Evolutionary conservation across 352 stramenopile genomes (phyloP), one percentile per base, ranked within the genome.

Genomic region (Thalassiosira mediterranea): DNA sequence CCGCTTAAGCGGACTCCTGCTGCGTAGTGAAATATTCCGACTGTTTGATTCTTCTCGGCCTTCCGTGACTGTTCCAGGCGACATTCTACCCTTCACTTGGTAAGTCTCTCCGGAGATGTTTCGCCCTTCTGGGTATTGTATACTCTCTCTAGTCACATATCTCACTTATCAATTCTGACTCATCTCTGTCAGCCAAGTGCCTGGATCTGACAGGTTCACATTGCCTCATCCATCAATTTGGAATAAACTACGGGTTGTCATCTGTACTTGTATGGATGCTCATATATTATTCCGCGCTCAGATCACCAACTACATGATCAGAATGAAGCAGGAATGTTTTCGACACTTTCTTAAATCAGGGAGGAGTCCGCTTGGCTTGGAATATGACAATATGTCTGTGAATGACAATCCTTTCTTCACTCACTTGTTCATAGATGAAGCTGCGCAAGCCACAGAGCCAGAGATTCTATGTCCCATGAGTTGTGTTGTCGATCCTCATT

Each of bases 371-470:
- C 49, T 72, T 53, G 48, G 70, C n/a, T 51, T 74, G 4, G 54
- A 37, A 17, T 65, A 81, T 28, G 56, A 25, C 11, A 13, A 69
- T 25, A 32, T 72, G 34, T 66, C 11, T 17, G 21, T 21, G 2
- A 31, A 40, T 26, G 60, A 60, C 21, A 19, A 70, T 40, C 74
- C 72, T 17, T 82, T 84, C 49, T 91, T 91, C 49, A 84, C 75
- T 4, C 85, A 91, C 75, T 78, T 91, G 19, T 91, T 89, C 51
- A 73, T 91, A 26, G 85, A 91, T 51, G 85, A 91, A 66, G 76
- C 85, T 31, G 75, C 81, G 2, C 81, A 91, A 79, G 85, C 85
- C n/a, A 89, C 69, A n/a, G 85, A 91, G 56, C 76, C 81, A 19
- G 85, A 91, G 60, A 74, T 74, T n/a, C 29, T 88, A 0, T 80